Evolutionary conservation across 108 stramenopile genomes (phyloP), one percentile per base, ranked within the genome.

Genomic region (Chaetoceros tenuissimus): DNA sequence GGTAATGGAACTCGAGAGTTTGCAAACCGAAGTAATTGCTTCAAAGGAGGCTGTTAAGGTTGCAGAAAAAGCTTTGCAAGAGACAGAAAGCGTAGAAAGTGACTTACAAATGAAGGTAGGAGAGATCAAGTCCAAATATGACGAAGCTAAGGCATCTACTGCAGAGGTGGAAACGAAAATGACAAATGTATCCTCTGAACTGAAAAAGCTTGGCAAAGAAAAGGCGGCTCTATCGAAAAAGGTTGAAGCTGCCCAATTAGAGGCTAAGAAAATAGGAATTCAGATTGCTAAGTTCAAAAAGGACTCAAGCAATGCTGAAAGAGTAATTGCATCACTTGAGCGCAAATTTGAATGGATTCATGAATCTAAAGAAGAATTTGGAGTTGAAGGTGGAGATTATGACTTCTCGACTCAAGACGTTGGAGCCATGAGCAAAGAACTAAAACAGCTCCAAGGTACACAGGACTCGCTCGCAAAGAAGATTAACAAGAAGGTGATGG

Each of bases 401-500:
- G 98, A 99, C 65, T 99, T 98, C 40, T 69, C 70, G 40, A 74
- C 81, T 22, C 65, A 71, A 3, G 73, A 94, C 53, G 79, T 87
- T 3, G 68, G 60, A 18, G 78, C 71, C 53, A 89, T 90, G 72
- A 68, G 71, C 53, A 46, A 52, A 18, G 63, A 87, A 44, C 75
- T 97, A 5, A 61, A 85, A 55, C 66, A 61, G 5, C 63, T 97
- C 52, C 74, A 96, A 64, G 63, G 46, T 19, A 94, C 95, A 59
- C 94, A 97, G 71, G 77, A 73, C 19, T 63, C 80, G 25, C 64
- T 92, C 55, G 83, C 85, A 18, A 89, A 90, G 55, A 97, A 97
- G 65, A 89, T 99, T 68, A 99, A 99, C 77, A 97, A 97, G 79
- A 96, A 97, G 65, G 97, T 96, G 2, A 96, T 98, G 96, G 97